phyloP scores from a whole-genome alignment of 2,329 filamentous ascomycete genomes.

The Emydomyces testavorans region DNA sequence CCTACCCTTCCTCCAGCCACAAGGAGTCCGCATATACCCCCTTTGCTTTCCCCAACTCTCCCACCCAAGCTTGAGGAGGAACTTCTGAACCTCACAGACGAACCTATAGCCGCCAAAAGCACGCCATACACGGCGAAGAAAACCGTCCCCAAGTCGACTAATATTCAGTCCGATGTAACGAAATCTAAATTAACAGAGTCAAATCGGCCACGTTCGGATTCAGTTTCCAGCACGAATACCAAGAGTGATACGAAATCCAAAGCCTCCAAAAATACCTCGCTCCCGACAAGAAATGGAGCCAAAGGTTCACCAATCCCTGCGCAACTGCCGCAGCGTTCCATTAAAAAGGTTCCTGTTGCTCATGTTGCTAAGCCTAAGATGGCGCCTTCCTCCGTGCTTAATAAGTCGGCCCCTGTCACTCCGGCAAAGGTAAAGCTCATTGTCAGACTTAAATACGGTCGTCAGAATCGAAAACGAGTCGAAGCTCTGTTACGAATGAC shows the following conservation, averaged over 20 bases:
- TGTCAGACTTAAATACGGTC: slow-evolving; percentile 43
- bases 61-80: slow-evolving; percentile 46
- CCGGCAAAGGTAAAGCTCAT: slow-evolving; percentile 26
- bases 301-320: slow-evolving; percentile 6
- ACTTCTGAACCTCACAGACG: slow-evolving; percentile 34
- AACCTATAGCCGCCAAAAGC: slow-evolving; percentile 18
- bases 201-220: slow-evolving; percentile 16
- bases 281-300: slow-evolving; percentile 3
- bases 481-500: slow-evolving; percentile 37
- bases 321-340: not conserved
- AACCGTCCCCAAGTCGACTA: not conserved
- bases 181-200: not conserved
- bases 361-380: not conserved
- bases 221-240: slow-evolving; percentile 14
- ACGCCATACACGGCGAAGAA: not conserved
- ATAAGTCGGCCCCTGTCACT: slow-evolving; percentile 1
- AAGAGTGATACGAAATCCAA: slow-evolving; percentile 9
- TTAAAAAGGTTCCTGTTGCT: slow-evolving; percentile 10
- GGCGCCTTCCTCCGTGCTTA: not conserved
- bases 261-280: slow-evolving; percentile 6
- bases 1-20: slow-evolving; percentile 31
- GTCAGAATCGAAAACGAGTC: slow-evolving; percentile 39
- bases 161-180: not conserved
- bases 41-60: slow-evolving; percentile 47
- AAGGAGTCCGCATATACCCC: slow-evolving; percentile 36